Base-by-base conservation (phyloP, 1,284 basidiomycete species). In the Anthracocystis setariae region DNA sequence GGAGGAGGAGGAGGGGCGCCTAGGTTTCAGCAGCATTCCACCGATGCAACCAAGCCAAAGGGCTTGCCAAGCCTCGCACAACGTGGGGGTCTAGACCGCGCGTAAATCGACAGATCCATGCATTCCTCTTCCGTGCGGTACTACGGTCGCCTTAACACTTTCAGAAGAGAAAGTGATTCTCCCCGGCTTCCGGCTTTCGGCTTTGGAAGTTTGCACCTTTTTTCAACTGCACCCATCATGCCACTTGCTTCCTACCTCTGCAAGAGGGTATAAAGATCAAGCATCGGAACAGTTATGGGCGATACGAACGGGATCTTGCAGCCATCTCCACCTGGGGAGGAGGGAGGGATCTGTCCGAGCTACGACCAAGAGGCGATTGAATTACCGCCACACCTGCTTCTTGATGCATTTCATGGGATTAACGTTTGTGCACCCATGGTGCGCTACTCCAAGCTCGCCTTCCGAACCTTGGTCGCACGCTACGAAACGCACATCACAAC, bases 401-500 rank as follows among this genome's bases (percentile, higher is more conserved):
- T 78, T 18, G 62, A 62, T 53, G 55, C 67, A 2, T 78, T 75
- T 42, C 60, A 61, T 40, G 66, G 75, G 1, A 58, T 77, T 49
- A 79, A 76, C 46, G 63, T 75, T 18, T 63, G 76, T 78, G 86
- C 86, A 1, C 86, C 87, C 10, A 85, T 88, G 71, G 87, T 88
- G 18, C 84, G 88, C 27, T 88, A 87, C 71, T 87, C 86, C 35
- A 89, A 88, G 77, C 82, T 88, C 0, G 86, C 87, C 2, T 88
- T 88, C 74, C 84, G 88, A 8, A 85, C 87, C 51, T 84, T 88
- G 1, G 85, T 86, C 4, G 86, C 87, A 1, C 83, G 85, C 29
- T 88, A 88, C 79, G 85, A 88, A 48, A 86, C 85, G 5, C 88
- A 88, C 63, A 86, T 88, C 55, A 88, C 87, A 2, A 85, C 86